These are phyloP conservation scores for Fagopyrum homotropicum DNA, from an alignment of 148 eudicot genomes.

Conservation along the genomic window DNA sequence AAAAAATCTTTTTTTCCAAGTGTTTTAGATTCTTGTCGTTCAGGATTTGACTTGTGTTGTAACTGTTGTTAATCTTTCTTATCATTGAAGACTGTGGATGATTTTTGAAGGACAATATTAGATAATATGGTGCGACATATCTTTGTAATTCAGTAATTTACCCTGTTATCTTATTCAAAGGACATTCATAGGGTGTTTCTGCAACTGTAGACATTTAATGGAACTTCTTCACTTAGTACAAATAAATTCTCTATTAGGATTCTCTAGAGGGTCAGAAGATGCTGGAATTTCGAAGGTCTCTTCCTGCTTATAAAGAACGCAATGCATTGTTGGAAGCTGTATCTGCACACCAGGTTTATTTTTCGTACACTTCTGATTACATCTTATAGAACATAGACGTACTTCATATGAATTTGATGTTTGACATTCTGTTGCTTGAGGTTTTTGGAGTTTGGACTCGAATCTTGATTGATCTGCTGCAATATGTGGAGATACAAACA, in stretches of 20 bases:
- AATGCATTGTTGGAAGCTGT: conserved; percentile 56
- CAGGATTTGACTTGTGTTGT: not conserved
- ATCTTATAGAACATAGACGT: not conserved
- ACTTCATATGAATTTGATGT: not conserved
- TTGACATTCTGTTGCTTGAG: not conserved
- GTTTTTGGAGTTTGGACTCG: not conserved
- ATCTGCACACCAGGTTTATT: conserved; percentile 69
- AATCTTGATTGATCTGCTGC: conserved; percentile 2
- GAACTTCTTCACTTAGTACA: not conserved
- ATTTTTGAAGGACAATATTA: not conserved
- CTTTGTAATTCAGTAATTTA: not conserved
- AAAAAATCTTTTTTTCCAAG: not conserved
- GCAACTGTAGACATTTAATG: not conserved
- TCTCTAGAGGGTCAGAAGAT: conserved; percentile 92
- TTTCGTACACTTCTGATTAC: not conserved
- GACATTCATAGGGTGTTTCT: not conserved
- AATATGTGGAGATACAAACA: not conserved
- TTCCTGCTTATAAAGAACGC: conserved; percentile 83
- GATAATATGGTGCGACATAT: not conserved
- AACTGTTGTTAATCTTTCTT: not conserved
- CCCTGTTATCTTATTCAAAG: not conserved
- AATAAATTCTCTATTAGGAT: conserved; percentile 33
- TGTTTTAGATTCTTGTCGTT: not conserved
- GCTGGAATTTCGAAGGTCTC: conserved; percentile 74
- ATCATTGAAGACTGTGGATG: not conserved